Base-by-base conservation (phyloP, 495 filamentous ascomycete genomes). In the Aspergillus heteromorphus region DNA sequence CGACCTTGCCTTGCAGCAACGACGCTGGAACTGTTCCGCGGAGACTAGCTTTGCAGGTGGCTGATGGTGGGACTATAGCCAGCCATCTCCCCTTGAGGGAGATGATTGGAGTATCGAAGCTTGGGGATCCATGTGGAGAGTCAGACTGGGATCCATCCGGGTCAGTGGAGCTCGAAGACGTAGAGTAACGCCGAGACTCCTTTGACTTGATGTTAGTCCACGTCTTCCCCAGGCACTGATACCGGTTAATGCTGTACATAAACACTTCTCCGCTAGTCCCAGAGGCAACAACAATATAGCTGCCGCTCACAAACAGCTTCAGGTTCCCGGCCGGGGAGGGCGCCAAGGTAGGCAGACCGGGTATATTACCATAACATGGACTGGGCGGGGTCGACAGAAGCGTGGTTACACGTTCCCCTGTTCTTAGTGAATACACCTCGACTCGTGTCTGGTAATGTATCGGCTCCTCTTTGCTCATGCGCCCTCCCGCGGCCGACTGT, bases 221-320 rank as follows among this genome's bases (percentile, higher is more conserved):
- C 6, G 89, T 73, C 67, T 96, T 96, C 6, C 86, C 91, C 30
- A 91, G 73, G 60, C 88, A 95, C 36, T 75, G 73, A 68, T 92
- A 93, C 70, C 62, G 80, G 85, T 48, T 70, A 61, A 71, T 85
- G 83, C 25, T 67, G 56, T 87, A 96, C 9, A 95, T 76, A 77
- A 85, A 95, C 7, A 91, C 84, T 67, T 96, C 91, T 9, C 91
- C 91, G 47, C 88, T 95, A 14, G 76, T 74, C 10, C 91, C 89
- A 49, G 91, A 95, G 19, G 86, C 81, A 17, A 96, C 71, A 11
- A 88, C 73, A 27, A 95, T 51, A 62, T 80, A 87, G 14, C 80
- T 85, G 10, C 79, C 82, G 49, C 84, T 82, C 2, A 83, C 81
- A 60, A 83, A 81, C 21, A 96, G 71, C 36, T 79, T 83, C 56